Base-by-base conservation (phyloP, 1,139 yeast species). In the Saccharomyces uvarum region DNA sequence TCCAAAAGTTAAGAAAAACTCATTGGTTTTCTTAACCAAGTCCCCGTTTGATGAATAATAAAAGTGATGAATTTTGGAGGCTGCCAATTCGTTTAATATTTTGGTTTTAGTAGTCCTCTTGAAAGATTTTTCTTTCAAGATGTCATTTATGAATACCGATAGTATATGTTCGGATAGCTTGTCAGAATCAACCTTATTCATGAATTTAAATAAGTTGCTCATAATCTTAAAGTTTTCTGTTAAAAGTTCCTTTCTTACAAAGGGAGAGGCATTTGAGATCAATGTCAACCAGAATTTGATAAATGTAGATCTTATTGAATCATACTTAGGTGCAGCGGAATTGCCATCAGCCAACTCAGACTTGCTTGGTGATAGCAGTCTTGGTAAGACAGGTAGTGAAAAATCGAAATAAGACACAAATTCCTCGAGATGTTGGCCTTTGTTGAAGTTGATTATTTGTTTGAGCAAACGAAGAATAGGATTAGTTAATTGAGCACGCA, bases 61-160 rank as follows among this genome's bases (percentile, higher is more conserved):
- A 1, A 87, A 67, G 3, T 78, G 76, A 42, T 81, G 80, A 41
- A 88, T 63, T 55, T 82, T 82, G 41, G 78, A 77, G 60, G 90
- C 68, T 31, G 86, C 81, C 75, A 87, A 81, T 64, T 91, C 98
- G 63, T 88, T 89, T 63, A 91, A 79, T 19, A 90, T 78, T 59
- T 82, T 82, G 61, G 89, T 80, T 67, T 90, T 91, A 0, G 90
- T 80, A 55, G 84, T 75, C 63, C 83, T 84, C 59, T 82, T 80
- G 64, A 84, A 86, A 14, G 80, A 75, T 0, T 75, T 66, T 61
- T 91, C 97, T 32, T 71, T 68, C 46, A 89, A 66, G 2, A 91
- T 77, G 32, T 74, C 73, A 0, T 72, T 64, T 14, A 76, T 79
- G 54, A 89, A 71, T 33, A 82, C 76, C 0, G 70, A 66, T 2